Evolutionary conservation across 2,329 filamentous ascomycete species (phyloP).

Genomic region (Thyridium curvatum): DNA sequence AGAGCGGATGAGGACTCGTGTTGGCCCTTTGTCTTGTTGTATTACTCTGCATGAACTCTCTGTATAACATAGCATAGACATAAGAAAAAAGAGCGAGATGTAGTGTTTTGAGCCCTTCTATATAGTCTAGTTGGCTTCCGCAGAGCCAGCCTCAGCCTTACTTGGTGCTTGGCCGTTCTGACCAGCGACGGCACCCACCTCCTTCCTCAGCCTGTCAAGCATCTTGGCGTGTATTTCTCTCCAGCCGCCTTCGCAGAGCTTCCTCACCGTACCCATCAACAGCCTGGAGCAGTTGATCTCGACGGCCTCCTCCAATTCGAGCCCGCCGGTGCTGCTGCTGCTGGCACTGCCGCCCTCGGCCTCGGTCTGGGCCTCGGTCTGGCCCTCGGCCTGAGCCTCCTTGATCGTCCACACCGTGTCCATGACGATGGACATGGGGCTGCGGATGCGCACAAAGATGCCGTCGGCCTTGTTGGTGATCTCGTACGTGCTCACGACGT

Average conservation of each 20-base stretch:
- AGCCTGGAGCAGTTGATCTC: slow-evolving; percentile 44
- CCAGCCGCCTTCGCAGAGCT: slow-evolving; percentile 45
- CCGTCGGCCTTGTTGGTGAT: slow-evolving; percentile 43
- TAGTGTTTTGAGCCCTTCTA: no score
- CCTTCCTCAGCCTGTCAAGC: slow-evolving; percentile 27
- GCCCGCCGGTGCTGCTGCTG: slow-evolving; percentile 15
- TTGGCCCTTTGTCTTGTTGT: no score
- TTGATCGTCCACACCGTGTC: slow-evolving; percentile 44
- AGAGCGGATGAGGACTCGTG: no score
- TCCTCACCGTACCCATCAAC: slow-evolving; percentile 40
- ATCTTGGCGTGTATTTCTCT: slow-evolving; percentile 43
- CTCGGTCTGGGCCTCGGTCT: not conserved
- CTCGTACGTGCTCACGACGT: slow-evolving; percentile 47
- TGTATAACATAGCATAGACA: no score
- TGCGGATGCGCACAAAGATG: slow-evolving; percentile 43
- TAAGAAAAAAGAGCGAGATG: no score
- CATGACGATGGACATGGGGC: slow-evolving; percentile 44
- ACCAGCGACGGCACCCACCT: slow-evolving; percentile 9
- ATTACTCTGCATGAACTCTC: no score
- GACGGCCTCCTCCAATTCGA: slow-evolving; percentile 43
- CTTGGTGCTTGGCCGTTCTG: no score
- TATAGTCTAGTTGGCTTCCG: no score
- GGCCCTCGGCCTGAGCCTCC: slow-evolving; percentile 10
- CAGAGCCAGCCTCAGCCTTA: no score
- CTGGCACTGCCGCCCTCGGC: slow-evolving; percentile 7